Conservation (phyloP, 139 green algal genomes). For the Auxenochlorella protothecoides region DNA sequence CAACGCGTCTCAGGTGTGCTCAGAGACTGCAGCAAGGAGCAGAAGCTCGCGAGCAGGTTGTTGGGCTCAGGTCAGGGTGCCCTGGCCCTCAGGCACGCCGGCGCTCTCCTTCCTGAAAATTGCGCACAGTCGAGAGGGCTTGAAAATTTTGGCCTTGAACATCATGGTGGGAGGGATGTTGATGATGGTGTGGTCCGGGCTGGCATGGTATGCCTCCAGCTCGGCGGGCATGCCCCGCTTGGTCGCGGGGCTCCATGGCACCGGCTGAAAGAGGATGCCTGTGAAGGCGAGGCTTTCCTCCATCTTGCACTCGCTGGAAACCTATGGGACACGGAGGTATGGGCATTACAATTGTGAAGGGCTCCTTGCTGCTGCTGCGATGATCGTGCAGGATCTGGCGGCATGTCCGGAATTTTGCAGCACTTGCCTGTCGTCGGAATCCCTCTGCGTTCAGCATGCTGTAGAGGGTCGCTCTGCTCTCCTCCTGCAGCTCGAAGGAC, state of each 20-base stretch:
- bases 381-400: no score
- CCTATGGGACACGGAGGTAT: no score
- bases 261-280: constrained; percentile 26
- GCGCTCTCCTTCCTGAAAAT: constrained; percentile 5
- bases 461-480: no score
- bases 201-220: constrained; percentile 23
- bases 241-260: constrained; percentile 22
- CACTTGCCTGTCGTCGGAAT: no score
- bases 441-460: no score
- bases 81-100: background rate
- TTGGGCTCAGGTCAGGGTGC: background rate
- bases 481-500: no score
- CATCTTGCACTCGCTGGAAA: no score
- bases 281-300: constrained; percentile 4
- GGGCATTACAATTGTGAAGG: no score
- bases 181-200: constrained; percentile 19
- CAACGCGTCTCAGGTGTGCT: background rate
- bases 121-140: constrained; percentile 11
- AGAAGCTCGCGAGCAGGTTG: background rate
- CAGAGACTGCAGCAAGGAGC: background rate
- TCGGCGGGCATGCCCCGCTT: constrained; percentile 26
- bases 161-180: constrained; percentile 30
- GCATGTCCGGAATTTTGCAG: no score
- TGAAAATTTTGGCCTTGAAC: constrained; percentile 27
- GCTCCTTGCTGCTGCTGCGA: no score